Percentiles rank a stretch among this genome's conserved stretches.
Conservation (phyloP, 768 basidiomycete species). For the Tulasnella calospora region DNA sequence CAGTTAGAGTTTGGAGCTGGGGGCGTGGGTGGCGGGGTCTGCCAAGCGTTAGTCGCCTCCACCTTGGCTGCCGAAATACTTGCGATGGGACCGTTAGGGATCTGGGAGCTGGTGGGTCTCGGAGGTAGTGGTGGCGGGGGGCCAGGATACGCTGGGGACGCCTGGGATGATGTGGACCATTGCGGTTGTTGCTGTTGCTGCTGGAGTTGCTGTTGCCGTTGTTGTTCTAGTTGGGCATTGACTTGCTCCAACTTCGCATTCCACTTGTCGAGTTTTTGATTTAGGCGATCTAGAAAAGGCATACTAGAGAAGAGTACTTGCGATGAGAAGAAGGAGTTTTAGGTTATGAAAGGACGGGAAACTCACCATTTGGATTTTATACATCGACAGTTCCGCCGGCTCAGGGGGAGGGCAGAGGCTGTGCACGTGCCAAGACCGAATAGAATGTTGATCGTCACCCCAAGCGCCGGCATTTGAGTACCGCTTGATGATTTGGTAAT, state of each 20-base stretch:
- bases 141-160: background rate
- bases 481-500: background rate
- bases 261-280: conserved; percentile 5
- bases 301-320: background rate
- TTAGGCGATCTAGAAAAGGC: background rate
- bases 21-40: background rate
- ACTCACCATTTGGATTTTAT: background rate
- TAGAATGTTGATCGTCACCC: background rate
- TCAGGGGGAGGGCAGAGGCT: background rate
- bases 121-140: background rate
- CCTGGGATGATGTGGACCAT: background rate
- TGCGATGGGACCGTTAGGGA: background rate
- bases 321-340: background rate
- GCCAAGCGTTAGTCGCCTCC: background rate
- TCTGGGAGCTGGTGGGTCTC: background rate
- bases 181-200: background rate
- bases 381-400: background rate
- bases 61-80: background rate
- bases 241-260: background rate
- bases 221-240: background rate
- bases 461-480: background rate
- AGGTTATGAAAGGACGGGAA: background rate
- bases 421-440: background rate
- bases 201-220: background rate
- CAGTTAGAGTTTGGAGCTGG: background rate